Conservation (phyloP, 768 basidiomycete genomes). For the Mycena galopus region DNA sequence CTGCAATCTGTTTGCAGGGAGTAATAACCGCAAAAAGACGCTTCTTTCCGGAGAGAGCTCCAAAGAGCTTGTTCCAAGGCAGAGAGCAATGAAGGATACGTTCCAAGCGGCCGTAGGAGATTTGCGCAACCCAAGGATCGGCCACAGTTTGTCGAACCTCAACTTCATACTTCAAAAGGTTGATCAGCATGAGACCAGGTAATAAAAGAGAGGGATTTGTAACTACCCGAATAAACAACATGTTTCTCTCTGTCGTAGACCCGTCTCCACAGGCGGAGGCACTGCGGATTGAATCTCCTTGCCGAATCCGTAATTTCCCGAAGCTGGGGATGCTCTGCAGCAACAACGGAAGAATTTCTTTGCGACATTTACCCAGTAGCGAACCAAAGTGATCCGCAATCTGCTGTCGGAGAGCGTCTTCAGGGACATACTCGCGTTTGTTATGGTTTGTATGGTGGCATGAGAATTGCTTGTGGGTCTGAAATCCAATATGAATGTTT, state of each 20-base stretch:
- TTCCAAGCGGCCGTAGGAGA: background rate
- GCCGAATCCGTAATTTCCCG: slow-evolving; percentile 5
- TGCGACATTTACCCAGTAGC: slow-evolving; percentile 6
- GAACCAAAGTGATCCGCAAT: slow-evolving; percentile 36
- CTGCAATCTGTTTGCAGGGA: background rate
- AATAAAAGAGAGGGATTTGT: background rate
- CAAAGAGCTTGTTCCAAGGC: background rate
- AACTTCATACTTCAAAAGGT: background rate
- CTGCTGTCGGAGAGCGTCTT: background rate
- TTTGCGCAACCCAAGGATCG: background rate
- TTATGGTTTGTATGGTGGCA: background rate
- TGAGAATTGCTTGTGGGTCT: background rate
- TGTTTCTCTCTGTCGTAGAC: slow-evolving; percentile 1
- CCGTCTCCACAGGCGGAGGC: background rate
- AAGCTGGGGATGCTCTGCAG: slow-evolving; percentile 8
- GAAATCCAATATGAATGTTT: no score
- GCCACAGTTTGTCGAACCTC: background rate
- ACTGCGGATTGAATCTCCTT: slow-evolving; percentile 6
- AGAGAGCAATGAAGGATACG: background rate
- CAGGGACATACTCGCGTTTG: background rate
- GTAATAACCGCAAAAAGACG: background rate
- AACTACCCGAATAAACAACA: slow-evolving; percentile 19
- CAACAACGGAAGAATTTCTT: background rate
- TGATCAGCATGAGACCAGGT: background rate
- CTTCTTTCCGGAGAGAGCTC: background rate